Evolutionary conservation across 106 monocot genomes (phyloP).

Genomic region (Phalaenopsis equestris): DNA sequence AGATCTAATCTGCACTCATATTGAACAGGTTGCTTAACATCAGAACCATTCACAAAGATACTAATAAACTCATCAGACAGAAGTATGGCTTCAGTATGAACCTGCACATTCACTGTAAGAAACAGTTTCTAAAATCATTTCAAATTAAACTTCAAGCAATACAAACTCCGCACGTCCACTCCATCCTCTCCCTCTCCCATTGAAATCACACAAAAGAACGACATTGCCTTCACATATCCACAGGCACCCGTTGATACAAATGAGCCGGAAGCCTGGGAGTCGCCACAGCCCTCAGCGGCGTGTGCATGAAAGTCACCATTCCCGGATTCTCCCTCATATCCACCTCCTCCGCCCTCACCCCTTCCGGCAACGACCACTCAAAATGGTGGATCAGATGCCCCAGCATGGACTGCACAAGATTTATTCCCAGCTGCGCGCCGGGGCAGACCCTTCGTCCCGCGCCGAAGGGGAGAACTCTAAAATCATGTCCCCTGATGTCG

Average conservation of each 20-base stretch:
- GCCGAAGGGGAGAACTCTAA: slow-evolving; percentile 78
- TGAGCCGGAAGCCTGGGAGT: slow-evolving; percentile 41
- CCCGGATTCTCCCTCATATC: slow-evolving; percentile 83
- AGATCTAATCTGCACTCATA: too few species aligned
- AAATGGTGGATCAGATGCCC: slow-evolving; percentile 91
- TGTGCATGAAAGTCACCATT: slow-evolving; percentile 79
- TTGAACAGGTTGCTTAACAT: too few species aligned
- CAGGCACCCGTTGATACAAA: slow-evolving; percentile 46
- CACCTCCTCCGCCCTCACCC: slow-evolving; percentile 41
- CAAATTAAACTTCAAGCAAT: too few species aligned
- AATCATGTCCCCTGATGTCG: slow-evolving; percentile 83
- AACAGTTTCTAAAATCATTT: too few species aligned
- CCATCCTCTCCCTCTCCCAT: too few species aligned
- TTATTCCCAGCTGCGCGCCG: slow-evolving; percentile 81
- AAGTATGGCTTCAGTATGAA: too few species aligned
- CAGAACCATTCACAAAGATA: too few species aligned
- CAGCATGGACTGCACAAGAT: slow-evolving; percentile 78
- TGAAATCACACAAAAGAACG: too few species aligned
- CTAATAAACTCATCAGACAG: too few species aligned
- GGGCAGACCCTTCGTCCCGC: slow-evolving; percentile 88
- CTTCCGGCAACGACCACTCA: slow-evolving; percentile 58
- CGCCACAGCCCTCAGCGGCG: slow-evolving; percentile 55
- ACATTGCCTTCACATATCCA: slow-evolving; percentile 9
- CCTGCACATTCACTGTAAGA: too few species aligned
- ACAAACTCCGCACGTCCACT: too few species aligned